Conservation (phyloP, 306 rosid genomes). For the Citrullus amarus region DNA sequence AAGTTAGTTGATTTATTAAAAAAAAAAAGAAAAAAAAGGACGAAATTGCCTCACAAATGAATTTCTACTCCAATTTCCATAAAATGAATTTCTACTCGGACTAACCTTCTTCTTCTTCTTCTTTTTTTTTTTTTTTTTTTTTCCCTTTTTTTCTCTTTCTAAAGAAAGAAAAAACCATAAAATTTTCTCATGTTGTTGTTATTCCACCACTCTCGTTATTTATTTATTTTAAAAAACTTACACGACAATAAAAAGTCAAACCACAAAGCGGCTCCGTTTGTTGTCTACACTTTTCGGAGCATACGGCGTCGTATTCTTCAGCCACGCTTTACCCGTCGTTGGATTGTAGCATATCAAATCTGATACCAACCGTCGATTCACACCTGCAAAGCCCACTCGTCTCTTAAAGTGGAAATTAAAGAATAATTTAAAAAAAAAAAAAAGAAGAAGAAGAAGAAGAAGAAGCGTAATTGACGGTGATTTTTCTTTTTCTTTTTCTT, state of each 20-base stretch:
- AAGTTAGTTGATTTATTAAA: no score
- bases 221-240: not conserved
- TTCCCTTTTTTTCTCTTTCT: rapidly evolving
- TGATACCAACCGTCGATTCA: not conserved
- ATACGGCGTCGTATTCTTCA: not conserved
- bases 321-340: not conserved
- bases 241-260: not conserved
- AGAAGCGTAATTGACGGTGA: not conserved
- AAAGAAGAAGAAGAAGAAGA: no score
- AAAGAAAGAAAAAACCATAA: not conserved
- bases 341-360: not conserved
- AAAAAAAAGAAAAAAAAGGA: no score
- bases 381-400: not conserved
- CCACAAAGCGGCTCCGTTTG: not conserved
- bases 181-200: not conserved
- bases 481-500: not conserved
- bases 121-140: no score
- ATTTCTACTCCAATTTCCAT: no score
- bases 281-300: not conserved
- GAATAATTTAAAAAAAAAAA: not conserved
- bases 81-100: no score
- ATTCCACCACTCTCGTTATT: no score
- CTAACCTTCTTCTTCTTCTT: no score
- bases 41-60: no score
- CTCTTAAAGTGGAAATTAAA: not conserved